Base-by-base conservation (phyloP, 192 early-diverging fungal genomes). In the Coemansia umbellata region DNA sequence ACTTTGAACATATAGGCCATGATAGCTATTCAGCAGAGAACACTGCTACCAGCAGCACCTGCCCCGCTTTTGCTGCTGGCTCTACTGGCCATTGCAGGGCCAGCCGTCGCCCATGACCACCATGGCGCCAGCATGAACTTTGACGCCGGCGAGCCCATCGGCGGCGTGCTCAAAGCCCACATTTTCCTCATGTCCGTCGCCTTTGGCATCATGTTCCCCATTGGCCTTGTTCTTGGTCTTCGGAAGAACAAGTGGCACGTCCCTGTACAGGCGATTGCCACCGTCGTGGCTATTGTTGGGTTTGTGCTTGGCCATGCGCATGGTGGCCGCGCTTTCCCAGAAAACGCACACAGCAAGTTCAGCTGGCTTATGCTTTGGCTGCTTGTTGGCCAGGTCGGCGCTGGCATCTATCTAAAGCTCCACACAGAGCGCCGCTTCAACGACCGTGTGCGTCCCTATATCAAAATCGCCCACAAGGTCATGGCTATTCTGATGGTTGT, bases 341-440 rank as follows among this genome's bases (percentile, higher is more conserved):
- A 85, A n/a, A 80, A 79, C 45, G 79, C 82, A 8, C 85, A 87
- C 66, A 69, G 81, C 58, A 69, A 78, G 50, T 85, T 87, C 66
- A 82, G 79, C 49, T 66, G 79, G 58, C 57, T 81, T 30, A 80
- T 87, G 48, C 53, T 87, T 10, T 80, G 80, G 79, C 53, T 74
- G 26, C 60, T 87, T 19, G 37, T 24, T 4, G 53, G 53, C 2
- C 85, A 87, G 72, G 41, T 82, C 14, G 64, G 48, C 9, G 48
- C 78, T 1, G 85, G 85, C 15, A 49, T 79, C 35, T 87, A 87
- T 48, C 69, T 87, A 23, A 82, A 80, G 60, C 53, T 81, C 36
- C 85, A 85, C 47, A 74, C 81, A 7, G 81, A 82, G 45, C 59
- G 56, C 32, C 76, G 79, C 3, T 69, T 82, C 37, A 74, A 81